Percentiles rank a stretch among this genome's conserved stretches.
Conservation (phyloP, 2,329 filamentous ascomycete genomes). For the Fusarium sp. region DNA sequence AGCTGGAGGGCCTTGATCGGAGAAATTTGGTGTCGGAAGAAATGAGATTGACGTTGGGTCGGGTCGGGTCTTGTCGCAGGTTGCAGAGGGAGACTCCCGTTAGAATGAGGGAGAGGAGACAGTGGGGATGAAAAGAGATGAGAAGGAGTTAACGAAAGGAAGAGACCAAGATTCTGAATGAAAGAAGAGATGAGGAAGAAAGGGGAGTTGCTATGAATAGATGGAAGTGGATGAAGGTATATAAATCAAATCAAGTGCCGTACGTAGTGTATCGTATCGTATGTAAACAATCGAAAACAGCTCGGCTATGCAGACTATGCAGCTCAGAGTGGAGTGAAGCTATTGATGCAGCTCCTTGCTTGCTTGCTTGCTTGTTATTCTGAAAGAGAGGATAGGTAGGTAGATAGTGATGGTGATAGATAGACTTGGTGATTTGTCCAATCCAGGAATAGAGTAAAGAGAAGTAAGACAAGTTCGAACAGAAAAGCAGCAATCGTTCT, state of each 20-base stretch:
- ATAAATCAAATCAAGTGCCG: background rate
- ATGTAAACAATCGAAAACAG: constrained; percentile 14
- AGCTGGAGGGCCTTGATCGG: constrained; percentile 8
- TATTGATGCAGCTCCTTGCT: constrained; percentile 24
- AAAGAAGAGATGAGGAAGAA: constrained; percentile 7
- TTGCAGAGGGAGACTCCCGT: background rate
- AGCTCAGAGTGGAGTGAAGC: constrained; percentile 29
- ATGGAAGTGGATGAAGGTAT: constrained; percentile 17
- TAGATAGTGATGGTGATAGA: background rate
- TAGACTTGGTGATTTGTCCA: background rate
- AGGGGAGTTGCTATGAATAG: constrained; percentile 7
- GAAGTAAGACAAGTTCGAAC: background rate
- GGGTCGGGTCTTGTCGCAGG: constrained; percentile 27
- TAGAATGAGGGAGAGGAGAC: constrained; percentile 19
- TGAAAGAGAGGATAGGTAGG: constrained; percentile 1
- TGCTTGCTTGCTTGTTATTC: constrained; percentile 10
- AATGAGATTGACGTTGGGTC: constrained; percentile 21
- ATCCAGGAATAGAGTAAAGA: background rate
- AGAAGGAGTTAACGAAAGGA: constrained; percentile 7
- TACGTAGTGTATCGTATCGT: background rate
- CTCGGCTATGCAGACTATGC: constrained; percentile 25
- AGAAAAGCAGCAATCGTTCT: constrained; percentile 12
- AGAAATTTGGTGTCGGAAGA: constrained; percentile 24
- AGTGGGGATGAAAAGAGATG: constrained; percentile 30
- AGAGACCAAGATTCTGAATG: background rate